phyloP scores from a whole-genome alignment of 352 stramenopile species.

The Globisporangium barbulae region DNA sequence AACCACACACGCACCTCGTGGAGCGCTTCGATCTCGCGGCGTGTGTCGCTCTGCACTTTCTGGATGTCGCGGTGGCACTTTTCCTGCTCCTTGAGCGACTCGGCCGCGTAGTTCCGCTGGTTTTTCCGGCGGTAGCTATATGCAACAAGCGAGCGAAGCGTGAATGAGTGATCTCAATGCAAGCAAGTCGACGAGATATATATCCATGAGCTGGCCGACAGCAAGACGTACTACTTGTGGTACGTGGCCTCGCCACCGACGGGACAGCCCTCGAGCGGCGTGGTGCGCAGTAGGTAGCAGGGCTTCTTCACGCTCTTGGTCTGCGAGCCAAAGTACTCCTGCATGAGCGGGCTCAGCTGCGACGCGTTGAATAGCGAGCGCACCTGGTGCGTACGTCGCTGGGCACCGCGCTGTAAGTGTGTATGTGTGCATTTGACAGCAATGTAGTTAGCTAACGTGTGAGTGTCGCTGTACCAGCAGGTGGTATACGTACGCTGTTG shows the following conservation, averaged over 20 bases:
- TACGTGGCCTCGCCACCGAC: conserved; percentile 84
- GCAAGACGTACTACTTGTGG: conserved; percentile 53
- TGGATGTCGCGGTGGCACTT: conserved; percentile 60
- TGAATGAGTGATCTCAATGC: background rate
- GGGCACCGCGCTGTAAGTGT: conserved; percentile 8
- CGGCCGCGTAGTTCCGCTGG: conserved; percentile 38
- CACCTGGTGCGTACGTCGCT: conserved; percentile 57
- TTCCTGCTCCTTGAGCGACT: conserved; percentile 48
- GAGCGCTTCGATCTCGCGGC: conserved; percentile 54
- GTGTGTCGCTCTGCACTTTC: conserved; percentile 49
- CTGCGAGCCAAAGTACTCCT: conserved; percentile 64
- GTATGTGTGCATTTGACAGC: background rate
- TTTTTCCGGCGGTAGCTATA: conserved; percentile 47
- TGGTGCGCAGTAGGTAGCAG: conserved; percentile 74
- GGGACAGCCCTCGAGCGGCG: conserved; percentile 56
- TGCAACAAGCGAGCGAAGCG: background rate
- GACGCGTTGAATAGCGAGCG: conserved; percentile 75
- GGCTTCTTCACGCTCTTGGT: conserved; percentile 62
- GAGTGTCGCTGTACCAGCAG: background rate
- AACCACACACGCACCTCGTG: conserved; percentile 34
- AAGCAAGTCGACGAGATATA: background rate
- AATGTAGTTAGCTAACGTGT: background rate
- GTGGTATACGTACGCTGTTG: conserved; percentile 2
- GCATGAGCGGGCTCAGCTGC: conserved; percentile 76
- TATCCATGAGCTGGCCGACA: no score